Conservation (phyloP, 1,284 basidiomycete genomes). For the Trichosporon sp. region DNA sequence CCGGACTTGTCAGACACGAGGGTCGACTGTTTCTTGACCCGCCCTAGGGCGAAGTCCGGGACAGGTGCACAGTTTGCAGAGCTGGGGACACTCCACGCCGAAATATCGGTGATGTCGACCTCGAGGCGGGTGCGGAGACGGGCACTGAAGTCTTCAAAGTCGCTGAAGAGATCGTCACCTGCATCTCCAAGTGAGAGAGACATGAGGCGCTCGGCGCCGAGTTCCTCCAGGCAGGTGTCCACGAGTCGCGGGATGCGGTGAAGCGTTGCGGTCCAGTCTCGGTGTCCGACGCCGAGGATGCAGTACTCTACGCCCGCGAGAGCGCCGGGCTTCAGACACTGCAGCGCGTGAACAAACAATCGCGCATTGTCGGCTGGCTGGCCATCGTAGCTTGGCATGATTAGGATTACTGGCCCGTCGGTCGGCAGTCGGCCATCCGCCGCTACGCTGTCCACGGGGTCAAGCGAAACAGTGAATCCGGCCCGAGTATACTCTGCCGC, state of each 20-base stretch:
- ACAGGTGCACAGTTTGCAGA: neutral
- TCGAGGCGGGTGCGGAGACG: neutral
- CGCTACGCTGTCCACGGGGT: slow-evolving; percentile 50
- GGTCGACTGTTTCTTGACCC: neutral
- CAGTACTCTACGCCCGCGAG: slow-evolving; percentile 46
- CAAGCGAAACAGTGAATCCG: slow-evolving; percentile 51
- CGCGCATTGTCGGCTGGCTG: slow-evolving; percentile 15
- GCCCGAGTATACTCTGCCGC: slow-evolving; percentile 48
- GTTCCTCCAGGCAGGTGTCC: slow-evolving; percentile 47
- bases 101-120: neutral
- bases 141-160: neutral
- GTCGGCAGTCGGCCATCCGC: slow-evolving; percentile 44
- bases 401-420: slow-evolving; percentile 52
- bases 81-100: neutral
- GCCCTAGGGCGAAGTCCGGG: neutral
- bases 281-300: slow-evolving; percentile 56
- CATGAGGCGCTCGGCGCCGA: slow-evolving; percentile 48
- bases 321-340: slow-evolving; percentile 14
- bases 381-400: slow-evolving; percentile 56
- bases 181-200: neutral
- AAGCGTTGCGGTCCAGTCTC: slow-evolving; percentile 54
- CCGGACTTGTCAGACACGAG: slow-evolving; percentile 26
- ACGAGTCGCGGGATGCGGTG: slow-evolving; percentile 52
- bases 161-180: neutral
- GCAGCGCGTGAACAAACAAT: neutral